Base-by-base conservation (phyloP, 179 eudicot species). In the Carnegiea gigantea region DNA sequence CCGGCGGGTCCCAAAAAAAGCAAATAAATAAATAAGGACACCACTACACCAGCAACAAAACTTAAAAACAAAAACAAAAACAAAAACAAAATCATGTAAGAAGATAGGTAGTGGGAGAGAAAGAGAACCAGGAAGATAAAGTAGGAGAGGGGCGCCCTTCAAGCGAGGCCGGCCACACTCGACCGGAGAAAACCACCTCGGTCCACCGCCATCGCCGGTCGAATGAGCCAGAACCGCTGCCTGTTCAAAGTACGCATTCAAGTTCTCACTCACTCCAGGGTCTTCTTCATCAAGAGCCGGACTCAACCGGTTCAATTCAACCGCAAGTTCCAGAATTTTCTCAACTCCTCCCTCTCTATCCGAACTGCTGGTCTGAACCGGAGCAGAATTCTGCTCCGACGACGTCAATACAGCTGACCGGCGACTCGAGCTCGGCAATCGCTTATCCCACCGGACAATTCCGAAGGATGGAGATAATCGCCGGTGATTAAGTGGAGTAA, bases 151-250 rank as follows among this genome's bases (percentile, higher is more conserved):
- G 51, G 90, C 87, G 78, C 85, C 84, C 48, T 77, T 57, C 18
- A 80, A 49, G 17, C 85, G 86, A 12, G 86, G 79, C 8, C 75
- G 24, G 4, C 78, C 85, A 54, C 90, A 86, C 54, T 90, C 90
- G 78, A 88, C 57, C 54, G 97, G 93, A n/a, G 89, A 83, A 84
- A 93, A 93, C 97, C 97, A 93, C 75, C 97, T 86, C 20, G 94
- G 93, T 18, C 93, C 92, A 7, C 89, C 94, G 11, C 92, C 90
- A 73, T 84, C 90, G 36, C 64, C 43, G 38, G 75, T 43, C 40
- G 84, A 84, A 77, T 85, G 77, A n/a, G 86, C 77, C 79, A 92
- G 14, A 62, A 81, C 84, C 70, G 49, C 80, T 3, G 93, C 88
- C 77, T 82, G 87, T 64, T 88, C 88, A 28, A 90, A 90, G 77